Conservation (phyloP, 106 monocot species). For the Triglochin maritima region DNA sequence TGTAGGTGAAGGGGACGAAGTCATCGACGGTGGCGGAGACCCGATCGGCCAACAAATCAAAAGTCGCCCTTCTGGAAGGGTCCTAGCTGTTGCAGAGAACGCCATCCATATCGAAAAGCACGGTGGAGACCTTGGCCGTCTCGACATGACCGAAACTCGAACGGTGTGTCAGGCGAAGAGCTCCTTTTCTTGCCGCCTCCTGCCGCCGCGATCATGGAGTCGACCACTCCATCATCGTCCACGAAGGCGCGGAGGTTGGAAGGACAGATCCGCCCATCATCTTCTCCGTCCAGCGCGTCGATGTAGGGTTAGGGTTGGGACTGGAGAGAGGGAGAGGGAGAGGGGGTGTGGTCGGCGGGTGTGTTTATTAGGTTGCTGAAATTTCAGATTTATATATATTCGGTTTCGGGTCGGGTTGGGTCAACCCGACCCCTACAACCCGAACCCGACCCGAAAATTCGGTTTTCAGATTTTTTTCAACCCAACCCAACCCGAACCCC, state of each 20-base stretch:
- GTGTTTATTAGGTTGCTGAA: no score
- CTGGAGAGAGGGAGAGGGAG: no score
- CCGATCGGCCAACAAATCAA: slow-evolving; percentile 84
- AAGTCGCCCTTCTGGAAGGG: slow-evolving; percentile 64
- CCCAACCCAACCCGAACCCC: no score
- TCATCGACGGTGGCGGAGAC: slow-evolving; percentile 71
- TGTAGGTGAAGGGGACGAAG: slow-evolving; percentile 95
- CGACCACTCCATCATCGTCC: slow-evolving; percentile 37
- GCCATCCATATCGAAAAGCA: slow-evolving; percentile 97
- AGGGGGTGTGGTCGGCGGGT: no score
- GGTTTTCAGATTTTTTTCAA: no score
- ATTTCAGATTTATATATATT: no score
- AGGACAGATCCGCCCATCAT: slow-evolving; percentile 73
- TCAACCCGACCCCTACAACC: no score
- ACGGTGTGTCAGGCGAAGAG: slow-evolving; percentile 46
- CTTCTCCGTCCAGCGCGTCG: slow-evolving; percentile 77
- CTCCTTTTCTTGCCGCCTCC: slow-evolving; percentile 60
- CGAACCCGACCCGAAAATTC: no score
- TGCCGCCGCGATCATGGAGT: slow-evolving; percentile 70
- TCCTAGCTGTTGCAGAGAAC: slow-evolving; percentile 96
- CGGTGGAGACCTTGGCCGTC: slow-evolving; percentile 61
- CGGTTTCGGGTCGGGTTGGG: no score
- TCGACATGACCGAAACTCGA: slow-evolving; percentile 9
- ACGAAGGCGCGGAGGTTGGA: slow-evolving; percentile 55
- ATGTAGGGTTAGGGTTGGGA: no score